Conservation (phyloP, 495 filamentous ascomycete genomes). For the Penicillium canariense region DNA sequence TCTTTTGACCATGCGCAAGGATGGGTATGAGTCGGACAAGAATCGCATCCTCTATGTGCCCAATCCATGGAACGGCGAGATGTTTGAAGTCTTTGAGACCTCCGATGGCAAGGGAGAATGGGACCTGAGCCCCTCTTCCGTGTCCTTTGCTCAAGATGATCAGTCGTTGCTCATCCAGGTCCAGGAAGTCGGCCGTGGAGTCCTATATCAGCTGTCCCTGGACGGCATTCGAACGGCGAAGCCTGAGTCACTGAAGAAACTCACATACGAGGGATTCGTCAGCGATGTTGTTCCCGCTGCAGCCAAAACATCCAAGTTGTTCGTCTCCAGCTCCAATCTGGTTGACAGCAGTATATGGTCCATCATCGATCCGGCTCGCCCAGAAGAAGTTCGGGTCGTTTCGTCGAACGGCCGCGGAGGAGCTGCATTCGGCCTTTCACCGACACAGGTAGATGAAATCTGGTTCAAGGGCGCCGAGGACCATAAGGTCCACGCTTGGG, state of each 20-base stretch:
- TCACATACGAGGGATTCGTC: slow-evolving; percentile 63
- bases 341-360: slow-evolving; percentile 69
- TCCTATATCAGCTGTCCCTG: slow-evolving; percentile 61
- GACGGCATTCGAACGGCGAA: slow-evolving; percentile 50
- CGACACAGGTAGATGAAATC: slow-evolving; percentile 63
- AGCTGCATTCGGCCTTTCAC: slow-evolving; percentile 63
- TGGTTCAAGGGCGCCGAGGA: slow-evolving; percentile 64
- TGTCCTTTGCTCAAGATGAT: slow-evolving; percentile 67
- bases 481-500: slow-evolving; percentile 71
- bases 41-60: slow-evolving; percentile 69
- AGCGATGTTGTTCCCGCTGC: slow-evolving; percentile 54
- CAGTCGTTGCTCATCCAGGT: slow-evolving; percentile 62
- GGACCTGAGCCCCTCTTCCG: slow-evolving; percentile 63
- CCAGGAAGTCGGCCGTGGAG: slow-evolving; percentile 61
- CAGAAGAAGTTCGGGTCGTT: slow-evolving; percentile 41
- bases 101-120: slow-evolving; percentile 61
- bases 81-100: slow-evolving; percentile 61
- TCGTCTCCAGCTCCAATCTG: slow-evolving; percentile 63
- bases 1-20: slow-evolving; percentile 75
- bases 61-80: slow-evolving; percentile 55
- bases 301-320: slow-evolving; percentile 48
- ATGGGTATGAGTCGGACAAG: slow-evolving; percentile 89
- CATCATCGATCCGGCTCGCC: slow-evolving; percentile 51
- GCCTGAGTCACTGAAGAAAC: slow-evolving; percentile 49
- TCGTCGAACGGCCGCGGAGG: slow-evolving; percentile 72